These are phyloP conservation scores for Wickerhamomyces chaumierensis DNA, from an alignment of 805 yeast species.

Conservation along the genomic window DNA sequence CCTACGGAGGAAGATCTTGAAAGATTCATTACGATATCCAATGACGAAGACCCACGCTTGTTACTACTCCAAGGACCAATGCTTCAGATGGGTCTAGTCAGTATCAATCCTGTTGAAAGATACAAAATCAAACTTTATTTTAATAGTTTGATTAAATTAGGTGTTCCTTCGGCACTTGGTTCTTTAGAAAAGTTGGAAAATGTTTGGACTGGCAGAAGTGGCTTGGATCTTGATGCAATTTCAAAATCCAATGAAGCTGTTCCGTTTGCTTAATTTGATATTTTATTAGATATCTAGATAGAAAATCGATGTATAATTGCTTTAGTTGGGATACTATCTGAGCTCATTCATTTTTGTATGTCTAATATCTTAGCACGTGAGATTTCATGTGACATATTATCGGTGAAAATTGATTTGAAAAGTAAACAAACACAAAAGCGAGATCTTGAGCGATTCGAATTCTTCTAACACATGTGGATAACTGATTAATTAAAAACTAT, in stretches of 20 bases:
- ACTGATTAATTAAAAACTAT: too few relatives aligned
- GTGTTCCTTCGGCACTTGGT: conserved; percentile 13
- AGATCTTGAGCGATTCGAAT: too few relatives aligned
- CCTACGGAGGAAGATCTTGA: background rate
- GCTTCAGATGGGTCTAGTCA: conserved; percentile 11
- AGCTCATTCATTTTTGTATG: too few relatives aligned
- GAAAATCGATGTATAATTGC: too few relatives aligned
- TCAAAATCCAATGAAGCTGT: conserved; percentile 3
- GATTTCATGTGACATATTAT: too few relatives aligned
- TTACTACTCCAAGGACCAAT: conserved; percentile 17
- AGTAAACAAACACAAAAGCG: too few relatives aligned
- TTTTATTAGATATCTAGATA: too few relatives aligned
- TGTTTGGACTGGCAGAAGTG: conserved; percentile 12
- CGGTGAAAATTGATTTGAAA: too few relatives aligned
- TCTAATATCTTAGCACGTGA: too few relatives aligned
- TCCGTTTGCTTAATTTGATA: conserved; percentile 10
- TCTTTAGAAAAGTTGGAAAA: conserved; percentile 9
- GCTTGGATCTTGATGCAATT: background rate
- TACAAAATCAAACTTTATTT: conserved; percentile 8
- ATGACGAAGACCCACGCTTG: conserved; percentile 11
- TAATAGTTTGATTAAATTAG: conserved; percentile 7
- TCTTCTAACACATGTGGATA: too few relatives aligned
- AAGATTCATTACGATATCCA: background rate
- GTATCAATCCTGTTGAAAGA: conserved; percentile 8
- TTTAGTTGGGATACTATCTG: too few relatives aligned